Conservation (phyloP, 2,329 filamentous ascomycete genomes). For the Cercospora citrullina region DNA sequence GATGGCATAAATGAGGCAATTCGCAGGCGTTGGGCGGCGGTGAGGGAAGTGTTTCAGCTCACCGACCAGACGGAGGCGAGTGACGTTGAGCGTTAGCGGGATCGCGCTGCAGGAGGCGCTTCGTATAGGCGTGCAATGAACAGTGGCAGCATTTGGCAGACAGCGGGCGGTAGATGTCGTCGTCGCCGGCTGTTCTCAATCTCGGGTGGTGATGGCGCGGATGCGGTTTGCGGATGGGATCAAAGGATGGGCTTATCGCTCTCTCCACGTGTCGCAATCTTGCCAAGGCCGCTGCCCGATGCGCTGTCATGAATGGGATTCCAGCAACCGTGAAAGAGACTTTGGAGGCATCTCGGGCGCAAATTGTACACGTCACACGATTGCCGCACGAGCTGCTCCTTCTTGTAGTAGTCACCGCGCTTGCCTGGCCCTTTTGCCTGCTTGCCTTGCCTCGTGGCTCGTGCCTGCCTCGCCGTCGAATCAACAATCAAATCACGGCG, state of each 20-base stretch:
- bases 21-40: neutral
- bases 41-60: neutral
- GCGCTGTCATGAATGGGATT: neutral
- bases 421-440: neutral
- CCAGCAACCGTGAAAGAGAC: too few relatives aligned
- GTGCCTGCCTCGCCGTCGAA: neutral
- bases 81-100: neutral
- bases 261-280: neutral
- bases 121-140: neutral
- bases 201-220: neutral
- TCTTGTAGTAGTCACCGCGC: neutral
- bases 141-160: neutral
- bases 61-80: neutral
- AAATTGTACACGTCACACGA: neutral
- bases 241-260: neutral
- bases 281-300: neutral
- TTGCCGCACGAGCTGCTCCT: neutral
- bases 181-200: neutral
- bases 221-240: neutral
- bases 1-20: neutral
- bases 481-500: neutral
- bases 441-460: neutral
- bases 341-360: neutral
- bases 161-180: neutral
- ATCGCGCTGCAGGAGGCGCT: neutral